Conservation (phyloP, 345 rosid species). For the Citrus mangshanensis region DNA sequence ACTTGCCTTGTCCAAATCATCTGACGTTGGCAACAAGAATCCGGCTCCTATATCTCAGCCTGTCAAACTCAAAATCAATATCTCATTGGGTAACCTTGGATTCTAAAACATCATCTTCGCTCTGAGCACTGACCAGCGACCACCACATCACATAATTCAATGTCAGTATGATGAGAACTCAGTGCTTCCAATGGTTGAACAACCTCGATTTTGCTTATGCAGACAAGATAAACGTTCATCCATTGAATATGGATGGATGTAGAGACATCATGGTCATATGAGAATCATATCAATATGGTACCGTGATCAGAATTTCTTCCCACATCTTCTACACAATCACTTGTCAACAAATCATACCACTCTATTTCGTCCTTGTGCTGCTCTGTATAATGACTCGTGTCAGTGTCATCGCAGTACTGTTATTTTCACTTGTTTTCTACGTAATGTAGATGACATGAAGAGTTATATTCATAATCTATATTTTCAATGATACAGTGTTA, state of each 20-base stretch:
- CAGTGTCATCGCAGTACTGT: neutral
- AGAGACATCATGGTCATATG: neutral
- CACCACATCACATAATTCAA: neutral
- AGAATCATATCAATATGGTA: neutral
- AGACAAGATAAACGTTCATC: neutral
- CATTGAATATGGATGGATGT: neutral
- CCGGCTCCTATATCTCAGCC: constrained; percentile 9
- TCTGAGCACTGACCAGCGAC: neutral
- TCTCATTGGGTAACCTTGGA: constrained; percentile 14
- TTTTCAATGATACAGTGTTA: neutral
- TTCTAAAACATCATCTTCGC: constrained; percentile 12
- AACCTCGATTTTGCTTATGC: neutral
- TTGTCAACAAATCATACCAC: neutral
- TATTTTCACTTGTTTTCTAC: neutral
- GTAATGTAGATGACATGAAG: neutral
- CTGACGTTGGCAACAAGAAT: constrained; percentile 14
- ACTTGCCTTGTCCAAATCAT: constrained; percentile 19
- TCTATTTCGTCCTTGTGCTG: neutral
- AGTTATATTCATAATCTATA: neutral
- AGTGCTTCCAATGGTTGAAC: neutral
- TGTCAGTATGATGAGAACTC: neutral
- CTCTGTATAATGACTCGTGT: neutral
- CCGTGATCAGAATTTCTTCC: neutral
- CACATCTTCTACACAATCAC: neutral
- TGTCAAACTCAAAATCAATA: neutral